Conservation (phyloP, 2,329 filamentous ascomycete genomes). For the Pseudogymnoascus sp. region DNA sequence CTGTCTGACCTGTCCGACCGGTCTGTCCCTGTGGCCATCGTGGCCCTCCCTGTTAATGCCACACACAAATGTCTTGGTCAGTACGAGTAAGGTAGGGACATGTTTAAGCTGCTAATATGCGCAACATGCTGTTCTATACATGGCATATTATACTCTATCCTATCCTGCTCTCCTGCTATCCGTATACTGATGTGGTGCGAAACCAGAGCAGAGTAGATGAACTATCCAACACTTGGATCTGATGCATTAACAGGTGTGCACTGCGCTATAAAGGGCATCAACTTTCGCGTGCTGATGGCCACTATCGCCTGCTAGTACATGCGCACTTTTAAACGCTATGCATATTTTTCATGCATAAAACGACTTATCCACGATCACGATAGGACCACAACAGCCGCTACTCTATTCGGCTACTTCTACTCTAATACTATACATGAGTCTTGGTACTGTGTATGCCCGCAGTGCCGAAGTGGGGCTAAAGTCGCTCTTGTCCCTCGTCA, state of each 20-base stretch:
- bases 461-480: background rate
- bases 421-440: no score
- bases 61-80: background rate
- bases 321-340: no score
- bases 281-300: background rate
- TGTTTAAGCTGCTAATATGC: background rate
- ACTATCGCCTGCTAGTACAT: no score
- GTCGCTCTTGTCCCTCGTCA: background rate
- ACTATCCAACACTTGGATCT: background rate
- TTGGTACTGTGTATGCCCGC: background rate
- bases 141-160: no score
- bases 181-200: no score
- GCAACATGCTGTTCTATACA: background rate
- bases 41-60: background rate
- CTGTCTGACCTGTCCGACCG: background rate
- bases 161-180: no score
- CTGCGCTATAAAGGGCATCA: background rate
- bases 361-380: background rate
- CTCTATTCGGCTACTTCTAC: no score
- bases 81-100: background rate
- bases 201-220: no score
- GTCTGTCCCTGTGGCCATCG: background rate
- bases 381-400: no score
- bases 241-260: background rate
- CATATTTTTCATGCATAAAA: background rate